phyloP scores from a whole-genome alignment of 2,329 filamentous ascomycete species.

The Periconia sp. region DNA sequence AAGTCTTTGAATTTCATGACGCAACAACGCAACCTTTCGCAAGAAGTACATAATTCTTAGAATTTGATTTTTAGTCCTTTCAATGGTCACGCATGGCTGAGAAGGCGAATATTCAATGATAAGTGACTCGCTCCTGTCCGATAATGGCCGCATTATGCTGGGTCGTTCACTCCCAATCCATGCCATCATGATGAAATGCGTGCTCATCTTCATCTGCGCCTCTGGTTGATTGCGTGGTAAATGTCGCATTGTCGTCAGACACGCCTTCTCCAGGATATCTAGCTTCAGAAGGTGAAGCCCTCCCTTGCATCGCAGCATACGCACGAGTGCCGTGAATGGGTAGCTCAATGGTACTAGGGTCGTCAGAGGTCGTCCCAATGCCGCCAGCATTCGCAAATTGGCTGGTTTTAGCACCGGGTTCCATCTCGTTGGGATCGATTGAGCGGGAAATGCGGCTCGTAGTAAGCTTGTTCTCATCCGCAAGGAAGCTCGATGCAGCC shows the following conservation, averaged over 20 bases:
- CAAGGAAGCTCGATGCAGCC: slow-evolving; percentile 19
- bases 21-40: too few species aligned
- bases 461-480: slow-evolving; percentile 21
- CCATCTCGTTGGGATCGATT: slow-evolving; percentile 2
- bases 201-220: background rate
- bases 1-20: too few species aligned
- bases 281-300: background rate
- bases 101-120: too few species aligned
- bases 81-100: too few species aligned
- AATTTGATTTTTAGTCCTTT: too few species aligned
- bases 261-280: background rate
- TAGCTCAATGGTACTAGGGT: slow-evolving; percentile 6
- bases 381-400: slow-evolving; percentile 3
- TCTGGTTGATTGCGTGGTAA: slow-evolving; percentile 11
- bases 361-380: background rate
- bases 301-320: slow-evolving; percentile 13
- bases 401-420: slow-evolving; percentile 3
- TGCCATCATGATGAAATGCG: background rate
- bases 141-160: too few species aligned
- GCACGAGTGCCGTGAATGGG: slow-evolving; percentile 14
- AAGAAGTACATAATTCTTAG: too few species aligned
- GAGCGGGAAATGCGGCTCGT: background rate
- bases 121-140: too few species aligned
- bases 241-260: slow-evolving; percentile 3
- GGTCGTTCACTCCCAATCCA: background rate